These are phyloP conservation scores for Wickerhamiella azymoides DNA, from an alignment of 805 yeast genomes.

Conservation along the genomic window DNA sequence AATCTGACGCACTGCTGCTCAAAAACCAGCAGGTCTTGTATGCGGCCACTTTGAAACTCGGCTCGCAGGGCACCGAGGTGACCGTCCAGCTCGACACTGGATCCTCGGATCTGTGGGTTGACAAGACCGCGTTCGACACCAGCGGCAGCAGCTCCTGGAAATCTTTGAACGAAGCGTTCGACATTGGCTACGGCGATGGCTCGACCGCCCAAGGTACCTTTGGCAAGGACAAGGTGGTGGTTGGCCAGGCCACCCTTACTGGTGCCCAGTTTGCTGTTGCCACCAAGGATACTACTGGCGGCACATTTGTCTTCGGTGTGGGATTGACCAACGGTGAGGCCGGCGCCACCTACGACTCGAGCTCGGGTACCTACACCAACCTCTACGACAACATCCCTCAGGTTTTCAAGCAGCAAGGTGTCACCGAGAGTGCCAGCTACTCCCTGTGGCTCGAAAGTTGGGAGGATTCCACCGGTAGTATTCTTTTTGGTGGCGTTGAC, in stretches of 20 bases:
- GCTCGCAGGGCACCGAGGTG: conserved; percentile 29
- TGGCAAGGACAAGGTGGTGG: neutral
- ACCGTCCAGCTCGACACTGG: conserved; percentile 56
- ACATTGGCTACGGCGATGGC: neutral
- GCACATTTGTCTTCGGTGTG: conserved; percentile 2
- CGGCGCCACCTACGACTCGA: conserved; percentile 3
- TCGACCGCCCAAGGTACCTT: neutral
- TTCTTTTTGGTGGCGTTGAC: conserved; percentile 59
- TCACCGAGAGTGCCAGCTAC: conserved; percentile 30
- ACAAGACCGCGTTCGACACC: conserved; percentile 17
- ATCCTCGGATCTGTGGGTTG: conserved; percentile 54
- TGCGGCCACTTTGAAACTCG: neutral
- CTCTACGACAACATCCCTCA: conserved; percentile 50
- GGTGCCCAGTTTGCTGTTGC: neutral
- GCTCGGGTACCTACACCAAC: neutral
- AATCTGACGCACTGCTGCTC: neutral
- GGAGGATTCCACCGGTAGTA: conserved; percentile 29
- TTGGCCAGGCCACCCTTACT: neutral
- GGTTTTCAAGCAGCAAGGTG: conserved; percentile 35
- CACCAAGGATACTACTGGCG: neutral
- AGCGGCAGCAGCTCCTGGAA: conserved; percentile 20
- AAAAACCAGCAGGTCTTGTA: conserved; percentile 10
- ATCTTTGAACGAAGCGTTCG: neutral
- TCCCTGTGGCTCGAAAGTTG: conserved; percentile 35
- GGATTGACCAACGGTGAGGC: conserved; percentile 3